phyloP scores from a whole-genome alignment of 192 early-diverging fungal genomes.

The Neocallimastix lanati region DNA sequence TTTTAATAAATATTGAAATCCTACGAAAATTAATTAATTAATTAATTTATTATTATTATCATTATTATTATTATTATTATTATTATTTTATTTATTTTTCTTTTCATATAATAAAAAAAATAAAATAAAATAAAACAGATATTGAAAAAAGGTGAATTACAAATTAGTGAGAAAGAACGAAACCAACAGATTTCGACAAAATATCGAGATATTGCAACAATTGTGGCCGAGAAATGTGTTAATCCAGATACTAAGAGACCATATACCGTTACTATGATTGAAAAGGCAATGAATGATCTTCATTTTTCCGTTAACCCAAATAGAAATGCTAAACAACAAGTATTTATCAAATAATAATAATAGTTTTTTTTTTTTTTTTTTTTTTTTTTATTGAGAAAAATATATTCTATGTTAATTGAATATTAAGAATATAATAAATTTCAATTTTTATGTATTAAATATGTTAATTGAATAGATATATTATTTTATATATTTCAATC shows the following conservation, averaged over 20 bases:
- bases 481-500: no score
- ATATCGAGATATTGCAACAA: slow-evolving; percentile 84
- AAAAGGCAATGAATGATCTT: slow-evolving; percentile 89
- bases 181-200: slow-evolving; percentile 60
- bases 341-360: slow-evolving; percentile 5
- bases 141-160: slow-evolving; percentile 85
- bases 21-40: no score
- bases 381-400: slow-evolving; percentile 3
- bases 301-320: slow-evolving; percentile 83
- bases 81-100: no score
- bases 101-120: no score
- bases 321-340: slow-evolving; percentile 70
- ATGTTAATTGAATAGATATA: no score
- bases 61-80: no score
- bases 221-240: slow-evolving; percentile 85
- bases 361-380: neutral
- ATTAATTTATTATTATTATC: no score
- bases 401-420: no score
- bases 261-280: slow-evolving; percentile 94
- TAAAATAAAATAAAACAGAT: slow-evolving; percentile 49
- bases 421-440: no score
- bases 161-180: slow-evolving; percentile 95
- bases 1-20: no score
- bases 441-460: no score
- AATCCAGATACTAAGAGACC: slow-evolving; percentile 89